These are phyloP conservation scores for Hymenoscyphus linearis DNA, from an alignment of 2,329 filamentous ascomycete genomes.

Conservation along the genomic window DNA sequence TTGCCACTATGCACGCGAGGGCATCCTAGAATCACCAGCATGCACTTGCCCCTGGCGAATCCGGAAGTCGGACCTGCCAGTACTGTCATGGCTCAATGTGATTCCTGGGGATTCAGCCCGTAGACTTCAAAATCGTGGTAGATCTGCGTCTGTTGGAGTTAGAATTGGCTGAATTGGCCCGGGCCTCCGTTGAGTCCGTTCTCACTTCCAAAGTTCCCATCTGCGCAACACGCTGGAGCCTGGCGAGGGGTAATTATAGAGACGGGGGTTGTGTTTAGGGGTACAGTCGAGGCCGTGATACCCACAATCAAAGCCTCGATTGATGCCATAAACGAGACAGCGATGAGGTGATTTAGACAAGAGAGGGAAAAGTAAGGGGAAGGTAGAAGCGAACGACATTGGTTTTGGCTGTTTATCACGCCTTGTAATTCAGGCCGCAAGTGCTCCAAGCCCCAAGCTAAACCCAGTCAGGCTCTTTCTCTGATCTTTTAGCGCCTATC, in stretches of 20 bases:
- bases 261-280: not conserved
- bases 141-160: not conserved
- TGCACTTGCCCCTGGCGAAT: slow-evolving; percentile 1
- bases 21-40: not conserved
- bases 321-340: not conserved
- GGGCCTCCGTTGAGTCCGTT: too few relatives aligned
- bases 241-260: not conserved
- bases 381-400: not conserved
- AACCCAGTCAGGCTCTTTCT: not conserved
- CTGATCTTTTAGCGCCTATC: not conserved
- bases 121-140: not conserved
- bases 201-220: not conserved
- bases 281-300: not conserved
- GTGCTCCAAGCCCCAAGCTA: not conserved
- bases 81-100: not conserved
- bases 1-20: not conserved
- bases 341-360: not conserved
- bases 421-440: not conserved
- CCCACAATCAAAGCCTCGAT: not conserved
- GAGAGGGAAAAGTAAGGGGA: not conserved
- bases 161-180: not conserved
- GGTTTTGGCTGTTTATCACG: not conserved
- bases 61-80: not conserved
- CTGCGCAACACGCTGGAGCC: not conserved
- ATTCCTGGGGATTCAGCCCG: not conserved